phyloP scores from a whole-genome alignment of 2,329 filamentous ascomycete species.

The Celoporthe dispersa region DNA sequence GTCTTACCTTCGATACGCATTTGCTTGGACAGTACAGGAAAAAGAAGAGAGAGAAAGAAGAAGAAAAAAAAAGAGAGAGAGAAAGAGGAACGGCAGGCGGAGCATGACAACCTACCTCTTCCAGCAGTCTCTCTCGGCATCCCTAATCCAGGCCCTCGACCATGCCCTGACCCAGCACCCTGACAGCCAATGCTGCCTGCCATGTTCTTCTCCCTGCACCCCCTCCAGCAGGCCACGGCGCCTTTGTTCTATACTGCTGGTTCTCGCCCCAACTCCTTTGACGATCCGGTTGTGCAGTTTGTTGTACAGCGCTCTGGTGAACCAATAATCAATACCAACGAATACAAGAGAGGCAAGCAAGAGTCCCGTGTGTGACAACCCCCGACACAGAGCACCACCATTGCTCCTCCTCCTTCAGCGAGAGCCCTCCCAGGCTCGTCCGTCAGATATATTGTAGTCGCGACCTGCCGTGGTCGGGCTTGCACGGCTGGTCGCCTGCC shows the following conservation, averaged over 20 bases:
- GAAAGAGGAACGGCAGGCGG: neutral
- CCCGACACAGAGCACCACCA: slow-evolving; percentile 9
- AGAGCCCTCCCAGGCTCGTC: neutral
- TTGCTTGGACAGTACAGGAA: neutral
- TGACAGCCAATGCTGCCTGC: neutral
- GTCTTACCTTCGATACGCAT: neutral
- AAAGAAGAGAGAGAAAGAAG: no score
- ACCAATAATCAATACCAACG: slow-evolving; percentile 17
- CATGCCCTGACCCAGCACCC: neutral
- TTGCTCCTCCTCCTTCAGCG: neutral
- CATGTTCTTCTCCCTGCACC: no score
- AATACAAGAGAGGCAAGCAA: slow-evolving; percentile 11
- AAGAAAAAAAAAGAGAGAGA: no score
- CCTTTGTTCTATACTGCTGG: slow-evolving; percentile 21
- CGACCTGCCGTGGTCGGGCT: slow-evolving; percentile 9
- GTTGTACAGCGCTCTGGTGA: slow-evolving; percentile 23
- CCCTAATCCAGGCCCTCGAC: neutral
- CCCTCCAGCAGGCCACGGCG: neutral
- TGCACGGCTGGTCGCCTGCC: slow-evolving; percentile 1
- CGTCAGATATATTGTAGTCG: slow-evolving; percentile 7
- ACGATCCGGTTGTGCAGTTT: slow-evolving; percentile 23
- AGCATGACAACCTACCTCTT: neutral
- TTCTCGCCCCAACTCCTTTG: slow-evolving; percentile 22
- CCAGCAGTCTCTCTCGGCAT: neutral
- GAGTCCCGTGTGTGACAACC: neutral